phyloP scores from a whole-genome alignment of 2,329 filamentous ascomycete species.

The Aureobasidium sp. region DNA sequence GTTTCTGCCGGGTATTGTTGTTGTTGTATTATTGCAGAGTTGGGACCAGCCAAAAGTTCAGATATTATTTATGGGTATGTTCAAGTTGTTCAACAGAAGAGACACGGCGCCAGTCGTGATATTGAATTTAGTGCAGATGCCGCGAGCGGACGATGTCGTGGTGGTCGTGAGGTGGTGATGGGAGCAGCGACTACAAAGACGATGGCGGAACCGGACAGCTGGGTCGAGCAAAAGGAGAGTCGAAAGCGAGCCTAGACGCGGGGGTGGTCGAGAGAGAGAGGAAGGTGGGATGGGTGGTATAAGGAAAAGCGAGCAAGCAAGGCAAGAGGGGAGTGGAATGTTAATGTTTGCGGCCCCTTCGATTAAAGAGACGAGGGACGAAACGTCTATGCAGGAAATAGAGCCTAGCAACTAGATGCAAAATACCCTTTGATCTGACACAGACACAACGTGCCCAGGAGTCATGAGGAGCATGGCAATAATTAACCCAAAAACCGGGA shows the following conservation, averaged over 20 bases:
- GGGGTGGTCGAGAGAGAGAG: not conserved
- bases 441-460: constrained; percentile 11
- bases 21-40: not conserved
- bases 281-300: constrained; percentile 8
- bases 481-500: constrained; percentile 12
- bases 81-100: not conserved
- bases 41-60: not conserved
- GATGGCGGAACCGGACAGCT: not conserved
- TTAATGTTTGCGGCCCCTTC: constrained; percentile 13
- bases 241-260: not conserved
- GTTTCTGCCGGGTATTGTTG: constrained; percentile 3
- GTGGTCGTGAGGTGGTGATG: not conserved
- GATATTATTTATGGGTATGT: constrained; percentile 6
- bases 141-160: not conserved
- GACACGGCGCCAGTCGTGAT: not conserved
- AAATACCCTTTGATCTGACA: constrained; percentile 14
- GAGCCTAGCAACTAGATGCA: constrained; percentile 13
- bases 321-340: constrained; percentile 14
- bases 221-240: constrained; percentile 11
- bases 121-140: not conserved
- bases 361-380: constrained; percentile 8
- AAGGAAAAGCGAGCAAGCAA: constrained; percentile 9
- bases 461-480: constrained; percentile 15
- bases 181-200: not conserved
- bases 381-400: constrained; percentile 13